phyloP scores from a whole-genome alignment of 2,329 filamentous ascomycete species.

The Penicillium oxalicum region DNA sequence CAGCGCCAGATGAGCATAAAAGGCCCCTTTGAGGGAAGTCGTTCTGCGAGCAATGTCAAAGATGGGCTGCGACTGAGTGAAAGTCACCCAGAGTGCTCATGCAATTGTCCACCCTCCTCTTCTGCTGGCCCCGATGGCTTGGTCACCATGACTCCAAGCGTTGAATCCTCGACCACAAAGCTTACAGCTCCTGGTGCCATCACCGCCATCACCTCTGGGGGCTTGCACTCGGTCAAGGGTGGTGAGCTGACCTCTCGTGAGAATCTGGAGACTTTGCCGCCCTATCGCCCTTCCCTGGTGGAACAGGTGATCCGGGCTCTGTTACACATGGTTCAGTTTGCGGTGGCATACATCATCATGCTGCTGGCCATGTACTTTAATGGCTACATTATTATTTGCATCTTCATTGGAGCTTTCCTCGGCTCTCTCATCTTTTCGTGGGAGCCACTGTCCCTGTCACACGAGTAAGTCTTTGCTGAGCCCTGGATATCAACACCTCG shows the following conservation, averaged over 20 bases:
- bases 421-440: slow-evolving; percentile 70
- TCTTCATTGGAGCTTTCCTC: slow-evolving; percentile 68
- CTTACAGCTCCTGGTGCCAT: background rate
- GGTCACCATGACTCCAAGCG: background rate
- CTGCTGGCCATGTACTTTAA: slow-evolving; percentile 60
- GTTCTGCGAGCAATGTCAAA: background rate
- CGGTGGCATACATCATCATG: slow-evolving; percentile 75
- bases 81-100: background rate
- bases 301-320: slow-evolving; percentile 63
- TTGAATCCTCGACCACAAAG: background rate
- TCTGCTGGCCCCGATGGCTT: background rate
- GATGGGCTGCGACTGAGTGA: background rate
- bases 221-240: background rate
- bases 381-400: slow-evolving; percentile 72
- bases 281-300: slow-evolving; percentile 52
- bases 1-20: slow-evolving; percentile 26
- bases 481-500: no score
- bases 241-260: background rate
- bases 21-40: background rate
- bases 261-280: background rate
- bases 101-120: background rate
- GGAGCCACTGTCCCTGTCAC: slow-evolving; percentile 41
- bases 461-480: slow-evolving; percentile 6
- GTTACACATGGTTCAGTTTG: slow-evolving; percentile 66
- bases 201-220: background rate